These are phyloP conservation scores for Microthlaspi erraticum DNA, from an alignment of 345 rosid species.

Conservation along the genomic window DNA sequence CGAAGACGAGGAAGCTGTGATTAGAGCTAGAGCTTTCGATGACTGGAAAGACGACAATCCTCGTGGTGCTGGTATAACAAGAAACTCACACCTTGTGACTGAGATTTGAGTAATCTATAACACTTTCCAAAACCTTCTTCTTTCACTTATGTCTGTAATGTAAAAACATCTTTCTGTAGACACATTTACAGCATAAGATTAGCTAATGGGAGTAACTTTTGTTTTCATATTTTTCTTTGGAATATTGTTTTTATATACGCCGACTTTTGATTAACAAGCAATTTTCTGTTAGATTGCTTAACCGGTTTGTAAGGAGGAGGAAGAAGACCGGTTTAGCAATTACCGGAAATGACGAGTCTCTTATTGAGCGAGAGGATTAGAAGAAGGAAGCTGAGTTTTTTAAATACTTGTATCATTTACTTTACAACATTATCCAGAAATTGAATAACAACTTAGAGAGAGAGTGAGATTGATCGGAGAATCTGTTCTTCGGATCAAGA, in stretches of 20 bases:
- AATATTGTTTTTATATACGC: slow-evolving; percentile 6
- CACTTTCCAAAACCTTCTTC: not conserved
- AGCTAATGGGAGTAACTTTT: not conserved
- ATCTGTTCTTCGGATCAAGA: too few relatives aligned
- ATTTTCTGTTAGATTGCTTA: too few relatives aligned
- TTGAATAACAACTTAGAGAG: too few relatives aligned
- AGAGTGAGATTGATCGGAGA: too few relatives aligned
- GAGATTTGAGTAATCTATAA: slow-evolving; percentile 2
- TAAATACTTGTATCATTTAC: too few relatives aligned
- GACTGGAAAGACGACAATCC: slow-evolving; percentile 99
- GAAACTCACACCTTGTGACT: slow-evolving; percentile 97
- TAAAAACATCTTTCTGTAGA: slow-evolving; percentile 5
- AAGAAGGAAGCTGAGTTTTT: too few relatives aligned
- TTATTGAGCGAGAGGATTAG: too few relatives aligned
- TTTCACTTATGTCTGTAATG: slow-evolving; percentile 21
- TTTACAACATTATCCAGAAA: too few relatives aligned
- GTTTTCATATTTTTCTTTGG: not conserved
- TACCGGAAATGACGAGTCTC: too few relatives aligned
- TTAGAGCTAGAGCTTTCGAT: slow-evolving; percentile 85
- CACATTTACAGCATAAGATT: slow-evolving; percentile 20
- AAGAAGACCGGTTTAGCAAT: too few relatives aligned
- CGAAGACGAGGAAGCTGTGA: slow-evolving; percentile 75
- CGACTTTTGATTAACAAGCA: too few relatives aligned
- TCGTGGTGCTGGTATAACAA: slow-evolving; percentile 95
- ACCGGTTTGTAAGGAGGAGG: too few relatives aligned